phyloP scores from a whole-genome alignment of 2,329 filamentous ascomycete genomes.

The Apiospora arundinis region DNA sequence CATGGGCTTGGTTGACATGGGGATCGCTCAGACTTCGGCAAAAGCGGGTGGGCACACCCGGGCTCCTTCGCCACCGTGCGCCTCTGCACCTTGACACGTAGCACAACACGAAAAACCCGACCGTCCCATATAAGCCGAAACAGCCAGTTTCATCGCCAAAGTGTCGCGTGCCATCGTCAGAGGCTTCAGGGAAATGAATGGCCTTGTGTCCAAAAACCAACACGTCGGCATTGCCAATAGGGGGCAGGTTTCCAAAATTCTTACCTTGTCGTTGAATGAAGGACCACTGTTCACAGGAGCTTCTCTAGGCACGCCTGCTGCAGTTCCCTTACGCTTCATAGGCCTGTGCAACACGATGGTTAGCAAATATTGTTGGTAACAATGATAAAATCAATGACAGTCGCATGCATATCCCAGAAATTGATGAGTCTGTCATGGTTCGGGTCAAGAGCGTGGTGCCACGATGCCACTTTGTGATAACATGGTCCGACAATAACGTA shows the following conservation, averaged over 20 bases:
- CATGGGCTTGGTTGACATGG: slow-evolving; percentile 33
- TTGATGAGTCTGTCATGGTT: neutral
- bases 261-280: slow-evolving; percentile 58
- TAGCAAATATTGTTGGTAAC: neutral
- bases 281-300: slow-evolving; percentile 53
- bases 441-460: slow-evolving; percentile 34
- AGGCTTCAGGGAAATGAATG: neutral
- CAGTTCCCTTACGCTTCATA: slow-evolving; percentile 76
- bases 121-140: slow-evolving; percentile 14
- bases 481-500: slow-evolving; percentile 37
- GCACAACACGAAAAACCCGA: slow-evolving; percentile 11
- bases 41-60: slow-evolving; percentile 37
- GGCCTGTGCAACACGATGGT: slow-evolving; percentile 57
- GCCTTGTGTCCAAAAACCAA: neutral
- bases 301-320: slow-evolving; percentile 71
- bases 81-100: slow-evolving; percentile 17
- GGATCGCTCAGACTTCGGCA: slow-evolving; percentile 41
- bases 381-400: neutral
- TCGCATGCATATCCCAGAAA: neutral
- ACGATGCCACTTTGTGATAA: slow-evolving; percentile 41
- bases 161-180: slow-evolving; percentile 1
- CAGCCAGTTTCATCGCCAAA: slow-evolving; percentile 12
- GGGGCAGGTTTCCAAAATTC: slow-evolving; percentile 33
- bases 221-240: neutral
- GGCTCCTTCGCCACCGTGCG: slow-evolving; percentile 25